These are phyloP conservation scores for Wickerhamiella lipophila DNA, from an alignment of 805 yeast species.

Conservation along the genomic window DNA sequence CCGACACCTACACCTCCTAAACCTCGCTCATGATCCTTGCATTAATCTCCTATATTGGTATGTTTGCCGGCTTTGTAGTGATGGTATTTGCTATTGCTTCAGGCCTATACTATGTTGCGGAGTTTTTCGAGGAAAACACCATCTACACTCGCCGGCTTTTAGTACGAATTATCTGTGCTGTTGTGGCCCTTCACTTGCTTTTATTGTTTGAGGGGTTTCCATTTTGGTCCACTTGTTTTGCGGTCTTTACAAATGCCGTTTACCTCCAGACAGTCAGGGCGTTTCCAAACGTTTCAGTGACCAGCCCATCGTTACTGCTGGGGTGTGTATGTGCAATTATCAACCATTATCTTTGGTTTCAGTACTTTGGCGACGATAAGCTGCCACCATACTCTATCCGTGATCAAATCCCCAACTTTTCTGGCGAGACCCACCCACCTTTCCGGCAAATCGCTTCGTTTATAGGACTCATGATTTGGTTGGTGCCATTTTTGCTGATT, in stretches of 20 bases:
- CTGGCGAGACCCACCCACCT: constrained; percentile 58
- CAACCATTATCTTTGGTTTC: constrained; percentile 86
- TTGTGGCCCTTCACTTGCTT: constrained; percentile 43
- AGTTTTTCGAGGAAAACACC: constrained; percentile 84
- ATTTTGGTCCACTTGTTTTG: constrained; percentile 47
- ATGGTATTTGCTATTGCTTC: constrained; percentile 62
- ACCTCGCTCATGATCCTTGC: constrained; percentile 40
- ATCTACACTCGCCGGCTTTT: constrained; percentile 69
- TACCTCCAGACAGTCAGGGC: constrained; percentile 64
- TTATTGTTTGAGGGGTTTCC: constrained; percentile 74
- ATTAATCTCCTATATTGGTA: constrained; percentile 47
- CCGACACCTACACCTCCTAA: neutral
- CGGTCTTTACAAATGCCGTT: constrained; percentile 55
- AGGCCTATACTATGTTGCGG: constrained; percentile 82
- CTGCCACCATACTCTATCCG: constrained; percentile 43
- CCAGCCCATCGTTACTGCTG: constrained; percentile 55
- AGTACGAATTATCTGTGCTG: constrained; percentile 45
- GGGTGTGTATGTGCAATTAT: constrained; percentile 61
- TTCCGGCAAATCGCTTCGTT: constrained; percentile 90
- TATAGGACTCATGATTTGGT: constrained; percentile 88
- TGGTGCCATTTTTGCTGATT: constrained; percentile 83
- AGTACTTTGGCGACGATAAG: constrained; percentile 55
- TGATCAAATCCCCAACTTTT: constrained; percentile 40
- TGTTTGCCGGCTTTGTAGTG: constrained; percentile 46
- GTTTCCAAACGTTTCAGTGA: constrained; percentile 73